These are phyloP conservation scores for Linderniella brevidens DNA, from an alignment of 257 asterid species.

Conservation along the genomic window DNA sequence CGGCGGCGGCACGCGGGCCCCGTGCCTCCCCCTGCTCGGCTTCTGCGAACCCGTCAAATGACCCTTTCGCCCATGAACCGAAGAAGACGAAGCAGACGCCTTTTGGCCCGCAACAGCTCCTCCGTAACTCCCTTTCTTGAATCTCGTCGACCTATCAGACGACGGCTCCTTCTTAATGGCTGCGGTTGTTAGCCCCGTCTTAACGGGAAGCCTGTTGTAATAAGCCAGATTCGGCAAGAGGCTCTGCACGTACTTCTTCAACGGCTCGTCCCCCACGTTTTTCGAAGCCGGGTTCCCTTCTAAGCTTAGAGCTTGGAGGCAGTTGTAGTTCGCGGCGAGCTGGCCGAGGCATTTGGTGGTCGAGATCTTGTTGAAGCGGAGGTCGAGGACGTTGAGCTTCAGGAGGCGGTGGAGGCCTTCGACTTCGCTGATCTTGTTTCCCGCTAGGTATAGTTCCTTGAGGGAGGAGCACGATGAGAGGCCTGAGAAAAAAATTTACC, in stretches of 20 bases:
- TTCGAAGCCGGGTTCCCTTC: constrained; percentile 95
- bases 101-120: constrained; percentile 34
- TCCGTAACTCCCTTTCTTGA: constrained; percentile 31
- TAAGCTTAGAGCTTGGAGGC: constrained; percentile 77
- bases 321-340: constrained; percentile 86
- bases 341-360: constrained; percentile 85
- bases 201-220: constrained; percentile 62
- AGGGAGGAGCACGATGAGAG: constrained; percentile 82
- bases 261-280: constrained; percentile 82
- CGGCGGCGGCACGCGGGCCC: constrained; percentile 12
- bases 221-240: constrained; percentile 74
- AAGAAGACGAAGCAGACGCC: constrained; percentile 24
- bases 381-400: constrained; percentile 61
- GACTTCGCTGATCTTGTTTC: constrained; percentile 92
- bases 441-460: constrained; percentile 82
- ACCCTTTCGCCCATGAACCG: constrained; percentile 44
- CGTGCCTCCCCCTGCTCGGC: constrained; percentile 32
- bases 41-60: constrained; percentile 33
- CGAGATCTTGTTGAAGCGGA: constrained; percentile 91
- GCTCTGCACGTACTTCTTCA: constrained; percentile 58
- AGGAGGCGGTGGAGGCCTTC: constrained; percentile 98
- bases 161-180: constrained; percentile 43
- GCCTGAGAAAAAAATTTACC: constrained; percentile 28
- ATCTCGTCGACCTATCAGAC: constrained; percentile 47
- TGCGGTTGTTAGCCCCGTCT: constrained; percentile 56